Percentiles rank a stretch among this genome's conserved stretches.
Conservation (phyloP, 768 basidiomycete species). For the Panus rudis region DNA sequence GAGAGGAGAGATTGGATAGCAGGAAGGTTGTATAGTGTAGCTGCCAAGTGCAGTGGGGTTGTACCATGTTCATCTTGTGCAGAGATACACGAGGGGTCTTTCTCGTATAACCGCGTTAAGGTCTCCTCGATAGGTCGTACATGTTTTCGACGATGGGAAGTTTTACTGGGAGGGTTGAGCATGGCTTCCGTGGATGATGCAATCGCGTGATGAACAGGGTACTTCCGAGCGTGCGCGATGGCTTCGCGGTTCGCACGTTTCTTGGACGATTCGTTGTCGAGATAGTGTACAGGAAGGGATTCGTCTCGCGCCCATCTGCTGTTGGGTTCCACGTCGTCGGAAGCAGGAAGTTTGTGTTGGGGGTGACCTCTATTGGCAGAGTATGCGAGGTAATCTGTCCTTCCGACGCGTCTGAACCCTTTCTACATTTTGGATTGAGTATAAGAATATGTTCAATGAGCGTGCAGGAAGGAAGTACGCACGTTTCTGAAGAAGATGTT, state of each 20-base stretch:
- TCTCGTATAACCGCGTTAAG: conserved; percentile 1
- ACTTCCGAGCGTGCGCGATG: background rate
- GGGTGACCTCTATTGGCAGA: conserved; percentile 9
- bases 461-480: background rate
- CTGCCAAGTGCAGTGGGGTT: conserved; percentile 11
- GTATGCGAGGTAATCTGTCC: conserved; percentile 12
- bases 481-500: conserved; percentile 18
- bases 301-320: background rate
- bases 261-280: no score
- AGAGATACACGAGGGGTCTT: background rate
- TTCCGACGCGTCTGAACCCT: conserved; percentile 14
- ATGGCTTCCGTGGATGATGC: no score
- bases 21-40: background rate
- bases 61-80: conserved; percentile 7
- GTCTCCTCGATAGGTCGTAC: no score
- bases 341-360: conserved; percentile 7
- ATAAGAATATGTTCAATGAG: background rate
- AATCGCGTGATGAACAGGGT: conserved; percentile 10
- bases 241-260: background rate
- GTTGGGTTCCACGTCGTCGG: conserved; percentile 6
- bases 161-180: background rate
- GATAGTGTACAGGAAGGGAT: background rate
- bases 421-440: conserved; percentile 6
- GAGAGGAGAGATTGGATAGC: conserved; percentile 5
- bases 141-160: conserved; percentile 1